Evolutionary conservation across 371 early-diverging fungal genomes (phyloP).

Genomic region (Chytridium lagenaria): DNA sequence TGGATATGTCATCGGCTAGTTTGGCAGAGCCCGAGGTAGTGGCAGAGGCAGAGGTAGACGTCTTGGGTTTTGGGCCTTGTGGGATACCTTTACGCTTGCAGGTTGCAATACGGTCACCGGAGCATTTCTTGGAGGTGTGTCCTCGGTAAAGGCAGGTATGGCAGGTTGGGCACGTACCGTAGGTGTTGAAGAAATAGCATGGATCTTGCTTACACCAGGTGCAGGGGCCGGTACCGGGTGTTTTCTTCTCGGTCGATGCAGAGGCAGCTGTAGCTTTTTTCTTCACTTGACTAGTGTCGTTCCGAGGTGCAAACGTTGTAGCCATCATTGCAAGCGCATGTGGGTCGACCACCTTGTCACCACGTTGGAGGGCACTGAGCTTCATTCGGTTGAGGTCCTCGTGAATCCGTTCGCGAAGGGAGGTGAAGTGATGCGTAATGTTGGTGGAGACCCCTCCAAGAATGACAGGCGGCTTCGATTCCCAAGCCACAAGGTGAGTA

Average conservation of each 20-base stretch:
- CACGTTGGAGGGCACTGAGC: background rate
- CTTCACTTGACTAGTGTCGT: background rate
- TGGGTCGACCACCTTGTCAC: background rate
- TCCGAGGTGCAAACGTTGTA: background rate
- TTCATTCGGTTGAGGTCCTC: background rate
- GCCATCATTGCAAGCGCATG: background rate
- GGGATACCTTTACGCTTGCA: background rate
- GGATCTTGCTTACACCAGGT: background rate
- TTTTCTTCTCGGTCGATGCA: no score
- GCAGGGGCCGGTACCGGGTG: background rate
- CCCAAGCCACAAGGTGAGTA: background rate
- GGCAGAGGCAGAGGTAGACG: background rate
- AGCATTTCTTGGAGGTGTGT: background rate
- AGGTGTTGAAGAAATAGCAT: background rate
- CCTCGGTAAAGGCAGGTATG: background rate
- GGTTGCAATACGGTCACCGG: background rate
- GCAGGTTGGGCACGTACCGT: background rate
- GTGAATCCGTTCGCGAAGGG: background rate
- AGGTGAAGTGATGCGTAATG: background rate
- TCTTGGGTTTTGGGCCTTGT: background rate
- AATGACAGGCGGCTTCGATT: background rate
- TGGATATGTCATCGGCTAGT: no score
- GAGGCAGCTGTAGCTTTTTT: background rate
- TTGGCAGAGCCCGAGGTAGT: background rate
- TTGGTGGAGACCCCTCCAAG: background rate